Evolutionary conservation across 495 filamentous ascomycete genomes (phyloP).

Genomic region (Aspergillus panamensis): DNA sequence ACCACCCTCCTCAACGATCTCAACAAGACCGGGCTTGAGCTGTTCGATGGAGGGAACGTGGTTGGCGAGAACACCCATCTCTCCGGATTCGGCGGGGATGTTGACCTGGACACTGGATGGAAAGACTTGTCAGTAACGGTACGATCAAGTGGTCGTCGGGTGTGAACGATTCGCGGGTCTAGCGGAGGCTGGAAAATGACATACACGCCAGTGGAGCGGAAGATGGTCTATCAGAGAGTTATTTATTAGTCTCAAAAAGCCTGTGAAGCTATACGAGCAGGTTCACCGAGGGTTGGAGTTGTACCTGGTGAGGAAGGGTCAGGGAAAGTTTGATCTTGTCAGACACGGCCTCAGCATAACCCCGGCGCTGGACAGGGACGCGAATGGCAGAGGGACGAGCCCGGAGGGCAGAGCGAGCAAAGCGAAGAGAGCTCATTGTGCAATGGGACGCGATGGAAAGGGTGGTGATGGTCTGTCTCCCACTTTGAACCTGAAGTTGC

Average conservation of each 20-base stretch:
- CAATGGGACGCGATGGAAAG: slow-evolving; percentile 36
- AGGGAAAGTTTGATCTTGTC: slow-evolving; percentile 98
- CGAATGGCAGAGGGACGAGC: slow-evolving; percentile 67
- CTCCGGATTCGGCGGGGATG: slow-evolving; percentile 93
- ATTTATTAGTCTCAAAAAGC: slow-evolving; percentile 24
- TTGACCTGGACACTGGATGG: slow-evolving; percentile 88
- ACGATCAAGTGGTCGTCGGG: slow-evolving; percentile 12
- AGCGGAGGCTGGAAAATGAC: slow-evolving; percentile 26
- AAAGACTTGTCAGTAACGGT: slow-evolving; percentile 36
- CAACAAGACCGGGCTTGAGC: slow-evolving; percentile 91
- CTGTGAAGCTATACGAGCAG: background rate
- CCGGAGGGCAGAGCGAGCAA: slow-evolving; percentile 82
- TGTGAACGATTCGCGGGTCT: slow-evolving; percentile 4
- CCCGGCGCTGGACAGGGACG: slow-evolving; percentile 72
- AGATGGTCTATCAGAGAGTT: slow-evolving; percentile 56
- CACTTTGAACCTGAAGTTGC: slow-evolving; percentile 34
- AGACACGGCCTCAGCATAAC: slow-evolving; percentile 89
- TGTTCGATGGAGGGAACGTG: slow-evolving; percentile 99
- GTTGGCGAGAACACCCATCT: slow-evolving; percentile 98
- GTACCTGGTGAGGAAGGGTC: slow-evolving; percentile 96
- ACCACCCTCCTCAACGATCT: slow-evolving; percentile 88
- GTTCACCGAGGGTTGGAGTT: slow-evolving; percentile 25
- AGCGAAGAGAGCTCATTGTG: slow-evolving; percentile 86
- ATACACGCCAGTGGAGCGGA: slow-evolving; percentile 73
- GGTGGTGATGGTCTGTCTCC: slow-evolving; percentile 39